Percentiles rank a stretch among this genome's conserved stretches.
Evolutionary conservation across 345 rosid genomes (phyloP).

Genomic region (Pistacia integerrima): DNA sequence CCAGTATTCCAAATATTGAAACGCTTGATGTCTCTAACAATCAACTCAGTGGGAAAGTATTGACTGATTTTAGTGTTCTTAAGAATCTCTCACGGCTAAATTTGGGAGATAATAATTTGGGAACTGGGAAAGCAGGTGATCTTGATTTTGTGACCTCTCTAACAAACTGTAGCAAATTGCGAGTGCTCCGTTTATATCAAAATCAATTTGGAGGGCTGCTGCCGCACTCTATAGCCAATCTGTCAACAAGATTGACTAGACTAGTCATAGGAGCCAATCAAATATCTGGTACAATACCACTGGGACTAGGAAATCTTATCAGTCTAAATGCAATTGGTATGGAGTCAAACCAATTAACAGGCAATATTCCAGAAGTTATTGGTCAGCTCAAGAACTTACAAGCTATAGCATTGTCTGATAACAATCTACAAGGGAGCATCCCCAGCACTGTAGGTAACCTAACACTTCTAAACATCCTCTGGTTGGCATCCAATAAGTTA

Average conservation of each 20-base stretch:
- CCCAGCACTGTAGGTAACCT: slow-evolving; percentile 20
- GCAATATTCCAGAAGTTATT: slow-evolving; percentile 8
- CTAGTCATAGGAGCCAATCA: no score
- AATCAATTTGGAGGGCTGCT: slow-evolving; percentile 8
- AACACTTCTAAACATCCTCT: not conserved
- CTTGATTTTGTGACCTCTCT: not conserved
- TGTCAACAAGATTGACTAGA: not conserved
- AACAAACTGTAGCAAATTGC: slow-evolving; percentile 1
- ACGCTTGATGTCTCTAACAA: not conserved
- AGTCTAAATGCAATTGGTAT: no score
- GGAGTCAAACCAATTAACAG: not conserved
- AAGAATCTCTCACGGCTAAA: not conserved
- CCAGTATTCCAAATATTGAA: slow-evolving; percentile 5
- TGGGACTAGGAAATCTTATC: no score
- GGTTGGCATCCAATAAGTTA: slow-evolving; percentile 2
- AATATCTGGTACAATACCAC: no score
- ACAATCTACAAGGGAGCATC: slow-evolving; percentile 12
- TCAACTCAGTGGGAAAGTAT: not conserved
- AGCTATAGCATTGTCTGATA: not conserved
- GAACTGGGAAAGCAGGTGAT: not conserved
- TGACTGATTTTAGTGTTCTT: not conserved
- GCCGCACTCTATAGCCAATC: slow-evolving; percentile 6
- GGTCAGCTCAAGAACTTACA: slow-evolving; percentile 15
- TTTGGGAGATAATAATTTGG: not conserved
- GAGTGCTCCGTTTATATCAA: not conserved